Conservation (phyloP, 345 rosid genomes). For the Sisymbrium altissimum region DNA sequence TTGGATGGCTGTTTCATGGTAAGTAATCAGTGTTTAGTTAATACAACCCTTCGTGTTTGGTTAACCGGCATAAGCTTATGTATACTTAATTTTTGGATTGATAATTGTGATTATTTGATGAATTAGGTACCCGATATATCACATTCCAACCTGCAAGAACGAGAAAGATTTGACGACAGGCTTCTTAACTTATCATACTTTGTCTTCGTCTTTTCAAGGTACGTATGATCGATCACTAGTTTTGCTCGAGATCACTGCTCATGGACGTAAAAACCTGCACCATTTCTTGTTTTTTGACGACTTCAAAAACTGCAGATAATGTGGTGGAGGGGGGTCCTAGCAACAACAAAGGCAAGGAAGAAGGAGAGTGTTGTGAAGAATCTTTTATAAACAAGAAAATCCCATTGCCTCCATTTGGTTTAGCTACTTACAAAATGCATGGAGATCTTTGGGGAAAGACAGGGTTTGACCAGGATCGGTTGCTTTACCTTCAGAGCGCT, state of each 20-base stretch:
- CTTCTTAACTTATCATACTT: constrained; percentile 71
- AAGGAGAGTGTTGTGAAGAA: constrained; percentile 23
- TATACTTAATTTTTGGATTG: background rate
- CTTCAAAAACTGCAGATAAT: constrained; percentile 14
- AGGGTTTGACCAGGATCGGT: constrained; percentile 42
- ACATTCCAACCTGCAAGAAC: constrained; percentile 50
- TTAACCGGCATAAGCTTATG: background rate
- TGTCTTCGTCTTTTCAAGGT: constrained; percentile 84
- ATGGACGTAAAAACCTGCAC: background rate
- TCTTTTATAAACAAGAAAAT: constrained; percentile 28
- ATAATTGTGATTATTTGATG: background rate
- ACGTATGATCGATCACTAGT: background rate
- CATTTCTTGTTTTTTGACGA: background rate
- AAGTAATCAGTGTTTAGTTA: background rate
- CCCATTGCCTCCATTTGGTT: constrained; percentile 62
- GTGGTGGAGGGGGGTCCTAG: constrained; percentile 49
- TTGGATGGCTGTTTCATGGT: constrained; percentile 97
- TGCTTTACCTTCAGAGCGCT: constrained; percentile 44
- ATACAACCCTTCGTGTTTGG: background rate
- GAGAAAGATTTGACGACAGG: constrained; percentile 63
- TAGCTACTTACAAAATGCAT: constrained; percentile 70
- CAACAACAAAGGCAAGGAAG: constrained; percentile 42
- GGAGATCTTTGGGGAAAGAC: constrained; percentile 68
- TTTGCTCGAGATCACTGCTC: background rate
- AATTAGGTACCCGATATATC: constrained; percentile 75